Evolutionary conservation across 2,329 filamentous ascomycete genomes (phyloP).

Genomic region (Talaromyces sp.): DNA sequence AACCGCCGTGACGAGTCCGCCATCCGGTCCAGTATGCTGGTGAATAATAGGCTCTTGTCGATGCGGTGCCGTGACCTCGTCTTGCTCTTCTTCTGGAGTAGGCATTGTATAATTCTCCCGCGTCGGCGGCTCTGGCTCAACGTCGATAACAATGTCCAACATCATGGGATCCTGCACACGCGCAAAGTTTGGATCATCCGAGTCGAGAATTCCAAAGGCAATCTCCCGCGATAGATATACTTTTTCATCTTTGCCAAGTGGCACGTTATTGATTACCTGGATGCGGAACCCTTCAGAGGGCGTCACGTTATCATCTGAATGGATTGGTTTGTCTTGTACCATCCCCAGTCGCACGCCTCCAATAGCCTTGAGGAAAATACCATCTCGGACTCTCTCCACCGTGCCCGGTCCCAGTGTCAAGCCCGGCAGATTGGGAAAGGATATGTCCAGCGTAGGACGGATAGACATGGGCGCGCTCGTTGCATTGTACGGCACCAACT

Average conservation of each 20-base stretch:
- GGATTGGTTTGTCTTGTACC: slow-evolving; percentile 42
- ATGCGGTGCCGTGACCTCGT: slow-evolving; percentile 21
- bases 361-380: slow-evolving; percentile 57
- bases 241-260: slow-evolving; percentile 81
- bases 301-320: slow-evolving; percentile 9
- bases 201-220: slow-evolving; percentile 61
- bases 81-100: slow-evolving; percentile 29
- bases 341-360: slow-evolving; percentile 53
- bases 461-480: slow-evolving; percentile 69
- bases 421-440: slow-evolving; percentile 57
- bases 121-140: slow-evolving; percentile 28
- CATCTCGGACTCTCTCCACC: slow-evolving; percentile 55
- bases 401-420: slow-evolving; percentile 43
- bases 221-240: slow-evolving; percentile 75
- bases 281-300: slow-evolving; percentile 49
- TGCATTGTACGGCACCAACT: slow-evolving; percentile 70
- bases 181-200: slow-evolving; percentile 76
- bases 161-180: slow-evolving; percentile 68
- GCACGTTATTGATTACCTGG: slow-evolving; percentile 73
- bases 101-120: slow-evolving; percentile 21
- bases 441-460: slow-evolving; percentile 67
- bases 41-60: slow-evolving; percentile 17
- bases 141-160: slow-evolving; percentile 69
- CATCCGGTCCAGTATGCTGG: slow-evolving; percentile 16
- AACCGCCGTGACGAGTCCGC: slow-evolving; percentile 23